phyloP scores from a whole-genome alignment of 2,329 filamentous ascomycete species.

The Xylariaceae sp. region DNA sequence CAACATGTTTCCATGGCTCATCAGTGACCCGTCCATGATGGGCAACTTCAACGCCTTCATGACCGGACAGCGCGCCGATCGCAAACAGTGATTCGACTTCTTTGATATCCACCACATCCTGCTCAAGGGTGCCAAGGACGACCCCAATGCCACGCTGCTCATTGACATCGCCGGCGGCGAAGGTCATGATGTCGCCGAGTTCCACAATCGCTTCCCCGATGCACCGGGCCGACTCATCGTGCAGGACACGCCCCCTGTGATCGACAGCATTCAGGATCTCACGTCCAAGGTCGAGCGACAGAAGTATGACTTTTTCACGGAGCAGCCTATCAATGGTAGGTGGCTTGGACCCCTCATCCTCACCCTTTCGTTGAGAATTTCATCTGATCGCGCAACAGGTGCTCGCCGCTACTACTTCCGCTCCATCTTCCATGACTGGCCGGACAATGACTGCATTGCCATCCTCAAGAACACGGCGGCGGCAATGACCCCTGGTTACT shows the following conservation, averaged over 20 bases:
- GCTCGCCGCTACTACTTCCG: constrained; percentile 29
- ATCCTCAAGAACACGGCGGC: constrained; percentile 26
- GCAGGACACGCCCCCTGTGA: constrained; percentile 19
- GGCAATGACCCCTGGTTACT: constrained; percentile 29
- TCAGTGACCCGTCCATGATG: neutral
- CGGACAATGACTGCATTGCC: constrained; percentile 22
- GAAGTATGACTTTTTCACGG: constrained; percentile 12
- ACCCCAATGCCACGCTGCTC: constrained; percentile 12
- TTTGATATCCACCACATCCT: constrained; percentile 13
- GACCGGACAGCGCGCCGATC: constrained; percentile 15
- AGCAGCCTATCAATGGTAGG: constrained; percentile 13
- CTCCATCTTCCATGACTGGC: constrained; percentile 33
- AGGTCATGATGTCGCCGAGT: constrained; percentile 21
- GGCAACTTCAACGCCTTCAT: constrained; percentile 20
- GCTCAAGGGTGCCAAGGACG: constrained; percentile 7
- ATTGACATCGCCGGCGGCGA: constrained; percentile 23
- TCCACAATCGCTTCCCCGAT: constrained; percentile 14
- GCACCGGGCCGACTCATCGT: constrained; percentile 19
- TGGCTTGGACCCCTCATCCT: too few species aligned
- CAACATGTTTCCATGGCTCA: too few species aligned
- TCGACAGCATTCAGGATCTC: constrained; percentile 23
- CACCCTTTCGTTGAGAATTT: too few species aligned
- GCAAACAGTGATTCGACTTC: constrained; percentile 18
- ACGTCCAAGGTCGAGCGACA: constrained; percentile 10
- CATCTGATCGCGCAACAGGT: constrained; percentile 4